Evolutionary conservation across 805 yeast genomes (phyloP), one percentile per base, ranked within the genome.

Genomic region (Metschnikowia koreensis): DNA sequence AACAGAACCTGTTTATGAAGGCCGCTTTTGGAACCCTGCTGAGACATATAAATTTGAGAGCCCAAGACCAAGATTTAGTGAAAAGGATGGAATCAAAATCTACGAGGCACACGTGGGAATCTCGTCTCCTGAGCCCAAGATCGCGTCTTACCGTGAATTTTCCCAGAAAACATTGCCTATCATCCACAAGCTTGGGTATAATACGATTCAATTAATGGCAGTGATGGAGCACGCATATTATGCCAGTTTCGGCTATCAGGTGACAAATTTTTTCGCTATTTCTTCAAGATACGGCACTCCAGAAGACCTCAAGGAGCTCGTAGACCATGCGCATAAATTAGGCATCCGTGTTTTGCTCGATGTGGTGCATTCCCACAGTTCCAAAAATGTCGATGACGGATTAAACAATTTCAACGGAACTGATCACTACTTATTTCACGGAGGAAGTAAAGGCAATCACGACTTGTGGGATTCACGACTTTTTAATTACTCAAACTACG

Each of bases 181-280:
- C 42, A 89, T 93, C 59, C 83, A 83, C 60, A 81, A 86, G 56
- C 77, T 92, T 53, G 97, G 97, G 37, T 93, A 93, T 69, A 90
- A 94, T 68, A 84, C 96, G 5, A 87, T 93, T 61, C 99, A 93
- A 71, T 77, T 93, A 64, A 93, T 93, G 99, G 97, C 99, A 0
- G 81, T 93, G 41, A 93, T 93, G 99, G 99, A 93, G 70, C 99
- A 93, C 67, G 98, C 99, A 1, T 93, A 93, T 67, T 93, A 93
- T 67, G 99, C 97, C 1, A 89, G 97, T 1, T 93, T 93, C 67
- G 99, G 99, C n/a, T 93, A 93, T 67, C 99, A 93, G 69, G 84
- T 93, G 28, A 92, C 98, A 22, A 88, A 86, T 53, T 94, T 93
- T 66, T 93, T 88, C 67, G 97, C 98, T 1, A 77, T 81, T 26